Evolutionary conservation across 2,329 filamentous ascomycete species (phyloP).

Genomic region (Colletotrichum sp.): DNA sequence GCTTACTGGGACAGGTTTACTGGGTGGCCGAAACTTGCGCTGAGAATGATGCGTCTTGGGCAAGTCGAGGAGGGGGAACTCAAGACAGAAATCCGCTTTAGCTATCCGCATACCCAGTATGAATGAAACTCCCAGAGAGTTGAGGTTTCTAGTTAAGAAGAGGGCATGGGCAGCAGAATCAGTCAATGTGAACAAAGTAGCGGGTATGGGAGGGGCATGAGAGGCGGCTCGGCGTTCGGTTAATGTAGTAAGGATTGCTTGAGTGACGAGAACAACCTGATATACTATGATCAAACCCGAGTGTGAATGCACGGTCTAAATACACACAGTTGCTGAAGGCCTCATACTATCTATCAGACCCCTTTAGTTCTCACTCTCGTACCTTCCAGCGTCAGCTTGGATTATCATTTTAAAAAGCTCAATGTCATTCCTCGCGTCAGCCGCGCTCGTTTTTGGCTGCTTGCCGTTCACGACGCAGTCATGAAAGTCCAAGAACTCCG

Average conservation of each 20-base stretch:
- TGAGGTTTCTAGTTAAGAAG: background rate
- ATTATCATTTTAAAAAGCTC: slow-evolving; percentile 35
- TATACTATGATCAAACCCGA: background rate
- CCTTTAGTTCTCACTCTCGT: background rate
- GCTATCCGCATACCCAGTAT: background rate
- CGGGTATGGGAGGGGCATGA: no score
- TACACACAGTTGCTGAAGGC: background rate
- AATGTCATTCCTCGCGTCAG: slow-evolving; percentile 34
- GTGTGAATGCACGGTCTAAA: background rate
- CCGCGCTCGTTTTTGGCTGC: slow-evolving; percentile 30
- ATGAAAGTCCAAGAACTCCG: slow-evolving; percentile 39
- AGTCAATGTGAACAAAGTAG: background rate
- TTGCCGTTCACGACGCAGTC: slow-evolving; percentile 26
- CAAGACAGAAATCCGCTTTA: background rate
- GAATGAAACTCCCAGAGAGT: background rate
- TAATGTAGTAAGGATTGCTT: background rate
- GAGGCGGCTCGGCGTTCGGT: background rate
- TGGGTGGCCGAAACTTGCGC: no score
- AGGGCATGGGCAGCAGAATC: background rate
- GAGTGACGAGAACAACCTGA: background rate
- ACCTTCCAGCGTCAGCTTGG: background rate
- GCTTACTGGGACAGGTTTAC: background rate
- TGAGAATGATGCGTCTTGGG: background rate
- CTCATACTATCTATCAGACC: background rate
- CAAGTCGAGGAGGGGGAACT: background rate